Percentiles rank a stretch among this genome's conserved stretches.
phyloP scores from a whole-genome alignment of 1,284 basidiomycete genomes.

The Peniophora sp. region DNA sequence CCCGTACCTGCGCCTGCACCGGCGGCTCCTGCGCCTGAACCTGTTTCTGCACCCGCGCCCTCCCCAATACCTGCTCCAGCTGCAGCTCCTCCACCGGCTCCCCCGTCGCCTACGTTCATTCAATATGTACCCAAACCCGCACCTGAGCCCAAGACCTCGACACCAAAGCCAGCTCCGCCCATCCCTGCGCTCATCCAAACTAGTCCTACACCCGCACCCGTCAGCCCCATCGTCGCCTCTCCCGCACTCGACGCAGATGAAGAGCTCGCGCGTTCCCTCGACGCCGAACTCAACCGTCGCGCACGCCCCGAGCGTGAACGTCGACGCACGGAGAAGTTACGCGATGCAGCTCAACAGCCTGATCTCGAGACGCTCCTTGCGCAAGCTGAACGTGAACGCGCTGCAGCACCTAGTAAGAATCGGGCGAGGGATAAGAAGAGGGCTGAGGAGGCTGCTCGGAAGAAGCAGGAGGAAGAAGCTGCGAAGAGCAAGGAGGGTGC shows the following conservation, averaged over 20 bases:
- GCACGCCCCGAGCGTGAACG: too few species aligned
- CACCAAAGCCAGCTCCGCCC: background rate
- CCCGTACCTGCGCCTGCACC: constrained; percentile 4
- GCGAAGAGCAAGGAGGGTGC: too few species aligned
- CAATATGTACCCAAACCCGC: background rate
- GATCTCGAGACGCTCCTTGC: constrained; percentile 9
- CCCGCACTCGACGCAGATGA: background rate
- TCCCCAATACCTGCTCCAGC: background rate
- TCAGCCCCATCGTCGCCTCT: background rate
- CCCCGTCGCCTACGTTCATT: background rate
- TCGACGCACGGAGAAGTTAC: too few species aligned
- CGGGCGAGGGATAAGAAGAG: background rate
- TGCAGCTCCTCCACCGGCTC: background rate
- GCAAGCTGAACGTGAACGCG: constrained; percentile 28
- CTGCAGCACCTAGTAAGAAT: background rate
- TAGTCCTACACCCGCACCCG: too few species aligned
- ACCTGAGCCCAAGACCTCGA: background rate
- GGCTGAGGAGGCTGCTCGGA: background rate
- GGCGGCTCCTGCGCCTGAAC: background rate
- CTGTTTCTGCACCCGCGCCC: background rate
- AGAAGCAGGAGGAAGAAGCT: background rate
- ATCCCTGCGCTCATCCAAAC: constrained; percentile 4
- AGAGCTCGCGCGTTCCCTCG: background rate
- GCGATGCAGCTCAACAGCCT: too few species aligned
- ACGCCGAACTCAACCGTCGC: background rate